Evolutionary conservation across 116 monocot genomes (phyloP).

Genomic region (Thalassia testudinum): DNA sequence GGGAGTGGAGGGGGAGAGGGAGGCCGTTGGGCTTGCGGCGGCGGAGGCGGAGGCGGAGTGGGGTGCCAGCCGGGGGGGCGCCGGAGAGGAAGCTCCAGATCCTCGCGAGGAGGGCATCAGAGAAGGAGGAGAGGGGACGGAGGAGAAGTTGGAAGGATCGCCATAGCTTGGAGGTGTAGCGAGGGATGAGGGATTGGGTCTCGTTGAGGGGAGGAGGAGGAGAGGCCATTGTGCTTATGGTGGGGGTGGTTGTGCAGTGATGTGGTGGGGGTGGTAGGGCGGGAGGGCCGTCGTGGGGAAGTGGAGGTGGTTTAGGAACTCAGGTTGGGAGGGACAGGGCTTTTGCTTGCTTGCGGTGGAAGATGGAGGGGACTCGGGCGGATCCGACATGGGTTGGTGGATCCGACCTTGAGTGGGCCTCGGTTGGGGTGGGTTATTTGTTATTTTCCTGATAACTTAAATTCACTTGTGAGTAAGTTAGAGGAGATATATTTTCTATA

Average conservation of each 20-base stretch:
- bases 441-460: too few species aligned
- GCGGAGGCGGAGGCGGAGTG: too few species aligned
- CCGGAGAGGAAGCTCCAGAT: conserved; percentile 24
- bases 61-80: conserved; percentile 8
- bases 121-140: conserved; percentile 23
- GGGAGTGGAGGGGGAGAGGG: conserved; percentile 34
- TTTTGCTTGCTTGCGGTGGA: too few species aligned
- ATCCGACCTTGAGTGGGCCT: too few species aligned
- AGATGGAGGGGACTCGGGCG: too few species aligned
- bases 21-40: conserved; percentile 24
- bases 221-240: conserved; percentile 1
- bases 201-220: conserved; percentile 4
- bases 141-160: conserved; percentile 12
- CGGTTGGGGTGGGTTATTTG: too few species aligned
- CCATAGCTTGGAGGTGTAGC: conserved; percentile 32
- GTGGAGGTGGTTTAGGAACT: too few species aligned
- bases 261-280: not conserved
- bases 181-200: conserved; percentile 17
- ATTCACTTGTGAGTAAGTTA: too few species aligned
- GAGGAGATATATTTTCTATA: too few species aligned
- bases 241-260: not conserved
- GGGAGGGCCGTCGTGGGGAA: not conserved
- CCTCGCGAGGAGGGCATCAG: conserved; percentile 18
- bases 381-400: too few species aligned
- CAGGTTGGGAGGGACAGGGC: too few species aligned